Base-by-base conservation (phyloP, 163 green algal genomes). In the Smithsoniella earleae region DNA sequence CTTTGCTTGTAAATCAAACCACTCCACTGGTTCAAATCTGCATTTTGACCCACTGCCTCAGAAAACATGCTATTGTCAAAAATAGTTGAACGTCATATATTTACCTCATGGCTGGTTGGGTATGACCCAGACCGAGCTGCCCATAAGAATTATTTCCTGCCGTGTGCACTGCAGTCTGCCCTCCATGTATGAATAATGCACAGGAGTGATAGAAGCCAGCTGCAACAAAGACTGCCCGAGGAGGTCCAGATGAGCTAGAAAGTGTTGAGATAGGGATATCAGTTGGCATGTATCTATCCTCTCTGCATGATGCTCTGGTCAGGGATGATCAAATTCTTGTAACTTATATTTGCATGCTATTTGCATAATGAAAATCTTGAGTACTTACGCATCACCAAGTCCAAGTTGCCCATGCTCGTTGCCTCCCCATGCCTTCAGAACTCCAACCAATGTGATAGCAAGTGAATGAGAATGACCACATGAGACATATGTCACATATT, bases 351-450 rank as follows among this genome's bases (percentile, higher is more conserved):
- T n/a, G n/a, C n/a, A n/a, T n/a, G n/a, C n/a, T n/a, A n/a, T n/a
- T n/a, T n/a, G n/a, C n/a, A n/a, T n/a, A n/a, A n/a, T n/a, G n/a
- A n/a, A n/a, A n/a, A n/a, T n/a, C n/a, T n/a, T n/a, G n/a, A n/a
- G n/a, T n/a, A n/a, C n/a, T n/a, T n/a, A 69, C 58, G 31, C 43
- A 36, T 69, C 58, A 25, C 58, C 58, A 13, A 69, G 58, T 34
- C 58, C 58, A 22, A 69, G 58, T 34, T 69, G 58, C 25, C 58
- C 58, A 69, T 69, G 34, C 34, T 69, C 58, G 43, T 69, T 69
- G 18, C 31, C 34, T 13, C 58, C 58, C 58, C 58, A 69, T 13
- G 58, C 58, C 58, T 69, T 69, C n/a, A 69, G 20, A 4, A 43
- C 34, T 16, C 58, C 58, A n/a, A 36, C 58, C 6, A 69, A 33